These are phyloP conservation scores for Salix arbutifolia DNA, from an alignment of 345 rosid genomes.

Conservation along the genomic window DNA sequence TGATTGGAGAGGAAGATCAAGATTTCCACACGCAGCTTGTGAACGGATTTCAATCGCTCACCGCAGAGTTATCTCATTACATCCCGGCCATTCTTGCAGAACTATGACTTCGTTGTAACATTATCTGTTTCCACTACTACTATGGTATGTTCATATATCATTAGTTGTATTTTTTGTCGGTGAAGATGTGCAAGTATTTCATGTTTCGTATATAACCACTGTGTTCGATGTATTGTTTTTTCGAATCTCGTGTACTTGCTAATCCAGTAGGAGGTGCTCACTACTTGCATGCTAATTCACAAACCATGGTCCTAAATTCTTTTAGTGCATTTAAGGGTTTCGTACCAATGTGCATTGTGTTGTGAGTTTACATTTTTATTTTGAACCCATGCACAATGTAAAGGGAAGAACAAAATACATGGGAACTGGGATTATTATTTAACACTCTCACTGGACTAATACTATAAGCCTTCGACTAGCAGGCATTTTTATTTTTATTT, in stretches of 20 bases:
- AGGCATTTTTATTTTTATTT: background rate
- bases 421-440: too few relatives aligned
- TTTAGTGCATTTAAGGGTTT: background rate
- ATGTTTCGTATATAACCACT: background rate
- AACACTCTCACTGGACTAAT: too few relatives aligned
- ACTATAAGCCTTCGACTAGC: background rate
- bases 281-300: background rate
- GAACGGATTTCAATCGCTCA: conserved; percentile 96
- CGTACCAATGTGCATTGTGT: background rate
- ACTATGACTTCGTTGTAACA: conserved; percentile 39
- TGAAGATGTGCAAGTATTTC: conserved; percentile 1
- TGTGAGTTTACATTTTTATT: background rate
- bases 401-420: too few relatives aligned
- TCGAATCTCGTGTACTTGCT: background rate
- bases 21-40: conserved; percentile 99
- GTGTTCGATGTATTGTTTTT: background rate
- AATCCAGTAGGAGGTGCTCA: background rate
- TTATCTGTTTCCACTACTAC: background rate
- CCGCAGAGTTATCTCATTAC: conserved; percentile 94
- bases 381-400: background rate
- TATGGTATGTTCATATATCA: background rate
- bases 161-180: background rate
- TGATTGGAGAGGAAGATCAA: conserved; percentile 97
- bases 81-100: conserved; percentile 98
- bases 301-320: background rate